phyloP scores from a whole-genome alignment of 2,329 filamentous ascomycete species.

The Xylogone sp. region DNA sequence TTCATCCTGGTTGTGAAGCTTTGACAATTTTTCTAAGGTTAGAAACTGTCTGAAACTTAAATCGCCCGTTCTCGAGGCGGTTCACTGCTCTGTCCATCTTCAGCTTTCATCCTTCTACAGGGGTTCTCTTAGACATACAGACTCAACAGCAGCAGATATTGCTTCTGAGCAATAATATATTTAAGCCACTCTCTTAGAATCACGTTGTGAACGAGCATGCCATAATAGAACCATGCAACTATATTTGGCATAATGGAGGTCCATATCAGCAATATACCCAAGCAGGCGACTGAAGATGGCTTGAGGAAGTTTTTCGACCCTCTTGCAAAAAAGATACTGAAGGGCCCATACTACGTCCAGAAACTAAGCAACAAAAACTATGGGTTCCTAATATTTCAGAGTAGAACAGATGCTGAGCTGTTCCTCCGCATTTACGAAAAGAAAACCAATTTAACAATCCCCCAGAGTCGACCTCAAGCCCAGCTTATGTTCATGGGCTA shows the following conservation, averaged over 20 bases:
- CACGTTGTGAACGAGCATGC: too few species aligned
- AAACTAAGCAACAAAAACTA: constrained; percentile 36
- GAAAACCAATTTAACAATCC: background rate
- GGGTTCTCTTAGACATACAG: too few species aligned
- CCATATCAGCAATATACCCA: constrained; percentile 38
- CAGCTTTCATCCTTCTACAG: too few species aligned
- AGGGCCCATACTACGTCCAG: constrained; percentile 27
- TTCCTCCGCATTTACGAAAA: constrained; percentile 33
- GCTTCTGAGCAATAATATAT: too few species aligned
- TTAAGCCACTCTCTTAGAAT: too few species aligned
- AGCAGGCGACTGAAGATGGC: constrained; percentile 35
- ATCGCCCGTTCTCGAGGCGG: too few species aligned
- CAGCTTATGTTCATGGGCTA: constrained; percentile 12
- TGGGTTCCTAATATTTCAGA: constrained; percentile 43
- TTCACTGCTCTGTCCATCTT: too few species aligned
- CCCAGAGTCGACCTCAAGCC: background rate
- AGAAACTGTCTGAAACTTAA: too few species aligned
- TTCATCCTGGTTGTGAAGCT: too few species aligned
- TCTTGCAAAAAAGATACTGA: background rate
- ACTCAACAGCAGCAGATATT: too few species aligned
- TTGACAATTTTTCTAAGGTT: too few species aligned
- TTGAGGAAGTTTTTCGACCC: constrained; percentile 36
- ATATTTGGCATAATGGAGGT: constrained; percentile 38
- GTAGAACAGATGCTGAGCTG: constrained; percentile 30
- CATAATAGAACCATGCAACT: too few species aligned